Conservation (phyloP, 2,329 filamentous ascomycete species). For the Sarocladium strictum region DNA sequence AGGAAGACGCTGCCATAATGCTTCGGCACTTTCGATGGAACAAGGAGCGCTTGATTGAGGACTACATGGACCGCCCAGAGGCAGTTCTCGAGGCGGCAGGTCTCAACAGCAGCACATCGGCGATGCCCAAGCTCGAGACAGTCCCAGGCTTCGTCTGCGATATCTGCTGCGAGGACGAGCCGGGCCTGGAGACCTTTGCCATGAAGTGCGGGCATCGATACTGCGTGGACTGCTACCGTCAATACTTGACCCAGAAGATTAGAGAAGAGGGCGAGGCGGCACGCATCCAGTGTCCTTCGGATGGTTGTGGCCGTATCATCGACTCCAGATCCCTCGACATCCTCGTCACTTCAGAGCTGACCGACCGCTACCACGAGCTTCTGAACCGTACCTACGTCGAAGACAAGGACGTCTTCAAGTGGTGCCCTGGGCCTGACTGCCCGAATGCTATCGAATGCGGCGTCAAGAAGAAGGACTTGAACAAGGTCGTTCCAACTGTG, state of each 20-base stretch:
- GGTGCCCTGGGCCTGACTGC: slow-evolving; percentile 98
- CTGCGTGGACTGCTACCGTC: slow-evolving; percentile 85
- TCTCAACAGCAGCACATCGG: slow-evolving; percentile 58
- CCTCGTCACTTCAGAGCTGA: slow-evolving; percentile 55
- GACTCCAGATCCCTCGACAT: slow-evolving; percentile 84
- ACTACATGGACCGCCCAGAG: slow-evolving; percentile 87
- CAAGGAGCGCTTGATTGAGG: slow-evolving; percentile 88
- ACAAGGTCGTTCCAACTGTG: slow-evolving; percentile 83
- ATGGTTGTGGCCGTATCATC: slow-evolving; percentile 82
- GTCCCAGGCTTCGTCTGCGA: slow-evolving; percentile 81
- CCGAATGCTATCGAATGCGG: slow-evolving; percentile 84
- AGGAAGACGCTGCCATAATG: slow-evolving; percentile 86
- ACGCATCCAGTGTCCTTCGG: slow-evolving; percentile 85
- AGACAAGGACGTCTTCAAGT: slow-evolving; percentile 91
- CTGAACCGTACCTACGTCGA: slow-evolving; percentile 94
- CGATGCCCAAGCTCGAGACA: slow-evolving; percentile 61
- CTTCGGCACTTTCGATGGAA: slow-evolving; percentile 91
- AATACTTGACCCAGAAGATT: slow-evolving; percentile 91
- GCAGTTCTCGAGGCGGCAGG: slow-evolving; percentile 80
- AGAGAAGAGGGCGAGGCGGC: slow-evolving; percentile 92
- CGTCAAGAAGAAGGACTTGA: slow-evolving; percentile 82
- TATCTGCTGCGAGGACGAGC: slow-evolving; percentile 89
- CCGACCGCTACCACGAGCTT: slow-evolving; percentile 69
- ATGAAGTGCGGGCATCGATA: slow-evolving; percentile 95
- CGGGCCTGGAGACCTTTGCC: slow-evolving; percentile 74